Percentiles rank a stretch among this genome's conserved stretches.
Evolutionary conservation across 1,139 yeast genomes (phyloP).

Genomic region (Candida sojae): DNA sequence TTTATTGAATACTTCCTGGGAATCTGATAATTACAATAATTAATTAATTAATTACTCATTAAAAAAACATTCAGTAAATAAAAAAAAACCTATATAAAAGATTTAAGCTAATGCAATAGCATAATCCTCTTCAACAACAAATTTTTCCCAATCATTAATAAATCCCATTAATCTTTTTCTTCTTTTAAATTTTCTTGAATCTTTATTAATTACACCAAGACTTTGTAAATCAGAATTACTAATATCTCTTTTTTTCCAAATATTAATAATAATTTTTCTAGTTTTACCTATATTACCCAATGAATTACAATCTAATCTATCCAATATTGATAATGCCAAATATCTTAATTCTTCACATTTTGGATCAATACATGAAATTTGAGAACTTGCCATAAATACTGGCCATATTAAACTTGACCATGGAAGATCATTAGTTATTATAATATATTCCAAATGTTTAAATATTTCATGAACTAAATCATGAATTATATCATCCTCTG

Average conservation of each 20-base stretch:
- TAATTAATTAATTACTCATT: no score
- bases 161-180: constrained; percentile 18
- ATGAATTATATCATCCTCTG: constrained; percentile 19
- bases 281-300: constrained; percentile 30
- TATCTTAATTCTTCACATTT: constrained; percentile 29
- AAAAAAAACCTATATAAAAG: no score
- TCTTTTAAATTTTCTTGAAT: constrained; percentile 9
- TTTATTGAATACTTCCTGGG: no score
- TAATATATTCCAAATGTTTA: constrained; percentile 22
- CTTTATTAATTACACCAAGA: constrained; percentile 16
- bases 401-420: constrained; percentile 29
- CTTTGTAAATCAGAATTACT: constrained; percentile 22
- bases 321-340: constrained; percentile 24
- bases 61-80: no score
- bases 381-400: constrained; percentile 24
- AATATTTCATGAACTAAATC: constrained; percentile 18
- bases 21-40: no score
- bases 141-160: constrained; percentile 33
- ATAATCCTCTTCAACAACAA: constrained; percentile 27
- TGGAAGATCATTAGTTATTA: constrained; percentile 16
- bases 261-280: constrained; percentile 20
- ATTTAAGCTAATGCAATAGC: constrained; percentile 25
- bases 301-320: constrained; percentile 23
- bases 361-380: constrained; percentile 22
- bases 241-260: constrained; percentile 33